A percentile compares a stretch with the other conserved stretches of the same genome.
These are phyloP conservation scores for Pichia sp. DNA, from an alignment of 1,139 yeast genomes.

Conservation along the genomic window DNA sequence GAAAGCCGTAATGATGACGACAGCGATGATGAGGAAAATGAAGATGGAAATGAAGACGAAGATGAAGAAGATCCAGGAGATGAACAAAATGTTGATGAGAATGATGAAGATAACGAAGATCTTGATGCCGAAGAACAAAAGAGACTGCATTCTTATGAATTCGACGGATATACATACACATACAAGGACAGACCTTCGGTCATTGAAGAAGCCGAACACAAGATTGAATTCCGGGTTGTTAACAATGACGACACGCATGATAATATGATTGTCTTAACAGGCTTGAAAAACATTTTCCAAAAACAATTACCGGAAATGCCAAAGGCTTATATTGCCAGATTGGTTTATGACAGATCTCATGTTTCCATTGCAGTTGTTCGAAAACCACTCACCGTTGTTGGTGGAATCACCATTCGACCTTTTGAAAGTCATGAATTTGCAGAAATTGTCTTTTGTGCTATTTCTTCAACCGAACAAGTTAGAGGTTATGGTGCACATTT, in stretches of 20 bases:
- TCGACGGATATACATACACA: slow-evolving; percentile 80
- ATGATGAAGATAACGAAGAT: slow-evolving; percentile 19
- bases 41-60: slow-evolving; percentile 27
- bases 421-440: slow-evolving; percentile 91
- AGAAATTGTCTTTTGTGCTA: slow-evolving; percentile 98
- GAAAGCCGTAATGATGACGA: background rate
- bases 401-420: slow-evolving; percentile 96
- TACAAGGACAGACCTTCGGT: slow-evolving; percentile 94
- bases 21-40: slow-evolving; percentile 4
- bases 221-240: slow-evolving; percentile 92
- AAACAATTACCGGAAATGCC: slow-evolving; percentile 99
- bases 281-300: slow-evolving; percentile 93
- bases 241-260: slow-evolving; percentile 91
- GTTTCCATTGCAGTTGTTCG: slow-evolving; percentile 94
- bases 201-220: slow-evolving; percentile 86
- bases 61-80: background rate
- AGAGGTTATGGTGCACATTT: slow-evolving; percentile 98
- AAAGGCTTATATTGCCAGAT: slow-evolving; percentile 88
- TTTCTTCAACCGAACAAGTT: slow-evolving; percentile 95
- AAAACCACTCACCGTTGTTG: slow-evolving; percentile 92
- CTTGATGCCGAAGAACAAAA: slow-evolving; percentile 49
- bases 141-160: slow-evolving; percentile 51
- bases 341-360: slow-evolving; percentile 93
- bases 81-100: background rate
- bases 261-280: slow-evolving; percentile 87